phyloP scores from a whole-genome alignment of 441 rosid genomes.

The Adansonia gregorii region DNA sequence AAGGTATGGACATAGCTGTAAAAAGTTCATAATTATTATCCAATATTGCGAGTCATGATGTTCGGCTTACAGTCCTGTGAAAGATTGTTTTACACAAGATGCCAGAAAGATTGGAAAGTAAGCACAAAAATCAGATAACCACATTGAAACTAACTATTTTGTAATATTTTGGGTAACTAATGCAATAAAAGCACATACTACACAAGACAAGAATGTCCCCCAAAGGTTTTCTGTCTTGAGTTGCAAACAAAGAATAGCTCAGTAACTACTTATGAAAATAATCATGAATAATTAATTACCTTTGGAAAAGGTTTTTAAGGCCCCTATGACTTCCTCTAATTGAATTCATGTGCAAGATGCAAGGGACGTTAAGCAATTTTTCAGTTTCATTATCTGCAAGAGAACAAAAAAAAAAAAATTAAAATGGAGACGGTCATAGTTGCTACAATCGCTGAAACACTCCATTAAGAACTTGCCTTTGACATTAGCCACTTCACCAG shows the following conservation, averaged over 20 bases:
- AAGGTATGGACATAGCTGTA: not conserved
- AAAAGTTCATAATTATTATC: not conserved
- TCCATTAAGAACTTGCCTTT: slow-evolving; percentile 47
- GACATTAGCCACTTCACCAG: slow-evolving; percentile 59
- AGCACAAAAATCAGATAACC: not conserved
- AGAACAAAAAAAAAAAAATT: slow-evolving; percentile 21
- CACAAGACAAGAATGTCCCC: slow-evolving; percentile 10
- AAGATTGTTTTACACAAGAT: slow-evolving; percentile 14
- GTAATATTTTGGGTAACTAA: slow-evolving; percentile 14
- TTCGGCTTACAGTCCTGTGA: not conserved
- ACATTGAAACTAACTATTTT: slow-evolving; percentile 6
- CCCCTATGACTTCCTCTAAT: slow-evolving; percentile 83
- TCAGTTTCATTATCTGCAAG: slow-evolving; percentile 50
- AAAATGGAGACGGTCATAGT: slow-evolving; percentile 21
- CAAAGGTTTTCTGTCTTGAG: not conserved
- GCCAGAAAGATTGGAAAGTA: not conserved
- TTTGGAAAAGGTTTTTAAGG: slow-evolving; percentile 66
- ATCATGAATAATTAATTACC: slow-evolving; percentile 44
- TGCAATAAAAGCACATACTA: slow-evolving; percentile 1
- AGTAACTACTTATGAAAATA: slow-evolving; percentile 1
- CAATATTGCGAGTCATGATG: not conserved
- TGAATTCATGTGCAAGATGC: slow-evolving; percentile 92
- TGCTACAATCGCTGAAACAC: slow-evolving; percentile 21
- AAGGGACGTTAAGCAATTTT: slow-evolving; percentile 49
- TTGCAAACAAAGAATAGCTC: not conserved